phyloP scores from a whole-genome alignment of 768 basidiomycete genomes.

The Mycena amicta region DNA sequence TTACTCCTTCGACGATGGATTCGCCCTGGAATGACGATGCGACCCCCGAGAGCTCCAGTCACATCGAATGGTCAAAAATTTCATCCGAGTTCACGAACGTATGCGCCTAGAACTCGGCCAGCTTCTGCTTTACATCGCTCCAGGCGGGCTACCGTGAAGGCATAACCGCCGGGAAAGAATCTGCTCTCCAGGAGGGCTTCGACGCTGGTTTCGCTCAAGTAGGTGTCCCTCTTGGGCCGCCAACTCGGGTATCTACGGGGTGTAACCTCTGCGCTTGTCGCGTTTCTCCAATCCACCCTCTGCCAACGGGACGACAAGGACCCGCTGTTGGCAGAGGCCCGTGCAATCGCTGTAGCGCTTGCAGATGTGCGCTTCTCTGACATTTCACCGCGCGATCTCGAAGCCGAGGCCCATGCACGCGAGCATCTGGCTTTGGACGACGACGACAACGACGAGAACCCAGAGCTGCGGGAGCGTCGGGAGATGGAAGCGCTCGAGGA shows the following conservation, averaged over 20 bases:
- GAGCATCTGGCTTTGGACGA: conserved; percentile 58
- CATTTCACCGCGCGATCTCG: conserved; percentile 72
- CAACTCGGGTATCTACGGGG: conserved; percentile 82
- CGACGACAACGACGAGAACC: conserved; percentile 42
- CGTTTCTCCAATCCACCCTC: conserved; percentile 47
- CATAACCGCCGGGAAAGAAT: conserved; percentile 89
- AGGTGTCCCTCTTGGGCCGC: conserved; percentile 75
- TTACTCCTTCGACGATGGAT: conserved; percentile 38
- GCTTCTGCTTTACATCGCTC: neutral
- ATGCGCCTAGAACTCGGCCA: conserved; percentile 19
- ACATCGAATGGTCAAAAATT: conserved; percentile 70
- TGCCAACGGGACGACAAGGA: conserved; percentile 18
- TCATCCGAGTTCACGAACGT: conserved; percentile 75
- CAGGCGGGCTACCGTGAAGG: conserved; percentile 97
- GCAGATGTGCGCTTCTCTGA: conserved; percentile 66
- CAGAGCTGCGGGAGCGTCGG: conserved; percentile 35
- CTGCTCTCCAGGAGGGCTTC: conserved; percentile 86
- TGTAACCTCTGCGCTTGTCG: conserved; percentile 59
- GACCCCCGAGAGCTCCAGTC: conserved; percentile 33
- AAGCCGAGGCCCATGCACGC: conserved; percentile 76
- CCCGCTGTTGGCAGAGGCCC: conserved; percentile 44
- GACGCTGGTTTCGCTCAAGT: conserved; percentile 77
- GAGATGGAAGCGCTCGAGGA: conserved; percentile 52
- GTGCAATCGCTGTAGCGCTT: conserved; percentile 59
- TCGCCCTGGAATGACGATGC: conserved; percentile 64